Percentiles rank a stretch among this genome's conserved stretches.
Evolutionary conservation across 805 yeast species (phyloP).

Genomic region (Candida andamanensis): DNA sequence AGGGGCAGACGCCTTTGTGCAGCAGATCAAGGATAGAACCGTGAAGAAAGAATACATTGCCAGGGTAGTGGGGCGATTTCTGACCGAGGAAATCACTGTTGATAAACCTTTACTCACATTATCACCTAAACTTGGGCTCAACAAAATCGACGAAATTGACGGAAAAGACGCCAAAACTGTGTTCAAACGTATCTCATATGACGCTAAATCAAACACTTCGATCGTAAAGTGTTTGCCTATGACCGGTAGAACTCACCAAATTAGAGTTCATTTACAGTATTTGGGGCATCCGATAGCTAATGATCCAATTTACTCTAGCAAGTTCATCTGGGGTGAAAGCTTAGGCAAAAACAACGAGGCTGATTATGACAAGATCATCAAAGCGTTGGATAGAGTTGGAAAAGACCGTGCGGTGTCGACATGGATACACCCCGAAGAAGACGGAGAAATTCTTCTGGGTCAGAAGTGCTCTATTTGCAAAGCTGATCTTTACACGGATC

Average conservation of each 20-base stretch:
- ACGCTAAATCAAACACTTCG: constrained; percentile 50
- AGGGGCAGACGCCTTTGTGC: constrained; percentile 72
- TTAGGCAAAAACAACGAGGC: constrained; percentile 62
- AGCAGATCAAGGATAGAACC: constrained; percentile 65
- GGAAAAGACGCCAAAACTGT: constrained; percentile 72
- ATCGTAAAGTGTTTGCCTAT: constrained; percentile 79
- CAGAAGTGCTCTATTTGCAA: constrained; percentile 62
- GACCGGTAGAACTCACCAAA: constrained; percentile 95
- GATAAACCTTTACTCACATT: constrained; percentile 66
- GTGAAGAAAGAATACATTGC: constrained; percentile 85
- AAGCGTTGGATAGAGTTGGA: constrained; percentile 58
- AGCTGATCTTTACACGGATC: constrained; percentile 73
- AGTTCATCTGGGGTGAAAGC: constrained; percentile 69
- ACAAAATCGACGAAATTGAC: constrained; percentile 41
- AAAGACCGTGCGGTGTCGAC: constrained; percentile 62
- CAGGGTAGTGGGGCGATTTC: constrained; percentile 82
- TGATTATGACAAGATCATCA: constrained; percentile 44
- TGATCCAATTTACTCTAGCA: constrained; percentile 77
- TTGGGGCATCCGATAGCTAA: constrained; percentile 46
- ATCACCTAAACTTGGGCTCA: constrained; percentile 70
- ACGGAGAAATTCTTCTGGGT: constrained; percentile 65
- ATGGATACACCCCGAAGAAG: constrained; percentile 55
- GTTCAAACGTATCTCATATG: constrained; percentile 64
- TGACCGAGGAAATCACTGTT: constrained; percentile 47
- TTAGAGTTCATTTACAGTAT: constrained; percentile 85